Percentiles rank a stretch among this genome's conserved stretches.
Evolutionary conservation across 2,329 filamentous ascomycete species (phyloP).

Genomic region (Colletotrichum lupini): DNA sequence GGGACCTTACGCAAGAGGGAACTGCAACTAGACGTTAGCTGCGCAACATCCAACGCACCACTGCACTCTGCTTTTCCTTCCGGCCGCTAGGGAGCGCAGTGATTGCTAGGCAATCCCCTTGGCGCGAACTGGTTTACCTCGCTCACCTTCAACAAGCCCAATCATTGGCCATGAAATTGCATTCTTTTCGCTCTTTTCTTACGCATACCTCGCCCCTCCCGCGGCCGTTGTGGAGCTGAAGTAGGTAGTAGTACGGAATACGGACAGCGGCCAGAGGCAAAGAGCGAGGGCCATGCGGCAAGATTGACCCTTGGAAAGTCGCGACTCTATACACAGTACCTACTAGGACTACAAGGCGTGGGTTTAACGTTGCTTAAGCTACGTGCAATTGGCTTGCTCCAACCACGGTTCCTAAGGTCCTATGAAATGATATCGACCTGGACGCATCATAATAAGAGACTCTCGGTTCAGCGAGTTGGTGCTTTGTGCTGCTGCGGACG

Average conservation of each 20-base stretch:
- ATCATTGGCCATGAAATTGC: background rate
- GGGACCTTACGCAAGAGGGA: background rate
- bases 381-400: background rate
- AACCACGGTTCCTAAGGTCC: background rate
- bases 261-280: background rate
- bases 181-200: background rate
- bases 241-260: conserved; percentile 2
- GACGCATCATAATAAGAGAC: background rate
- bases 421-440: conserved; percentile 13
- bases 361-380: background rate
- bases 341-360: conserved; percentile 1
- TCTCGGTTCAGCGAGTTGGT: background rate
- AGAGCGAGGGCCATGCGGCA: conserved; percentile 18
- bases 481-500: conserved; percentile 2
- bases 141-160: background rate
- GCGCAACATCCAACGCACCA: conserved; percentile 22
- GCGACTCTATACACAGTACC: background rate
- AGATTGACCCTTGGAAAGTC: background rate
- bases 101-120: background rate
- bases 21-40: conserved; percentile 9
- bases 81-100: background rate
- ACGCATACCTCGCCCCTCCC: background rate
- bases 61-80: background rate
- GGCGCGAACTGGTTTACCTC: background rate
- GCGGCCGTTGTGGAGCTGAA: conserved; percentile 11